Conservation (phyloP, 129 eudicot genomes). For the Pulicaria dysenterica region DNA sequence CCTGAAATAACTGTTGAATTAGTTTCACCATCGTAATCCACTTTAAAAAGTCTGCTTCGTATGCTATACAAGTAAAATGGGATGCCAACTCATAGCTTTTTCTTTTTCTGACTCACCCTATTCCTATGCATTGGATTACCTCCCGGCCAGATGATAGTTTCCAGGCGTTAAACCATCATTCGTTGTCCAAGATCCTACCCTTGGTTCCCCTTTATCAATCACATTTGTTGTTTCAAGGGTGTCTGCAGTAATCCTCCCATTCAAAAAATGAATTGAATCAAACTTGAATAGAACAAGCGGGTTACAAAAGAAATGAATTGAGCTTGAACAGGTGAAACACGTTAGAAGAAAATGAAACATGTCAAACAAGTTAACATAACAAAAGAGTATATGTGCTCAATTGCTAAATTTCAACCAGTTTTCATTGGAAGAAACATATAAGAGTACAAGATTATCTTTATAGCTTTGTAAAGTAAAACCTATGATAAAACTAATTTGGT, state of each 20-base stretch:
- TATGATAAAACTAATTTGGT: too few relatives aligned
- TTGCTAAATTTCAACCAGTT: too few relatives aligned
- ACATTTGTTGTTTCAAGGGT: conserved; percentile 39
- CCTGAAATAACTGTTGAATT: neutral
- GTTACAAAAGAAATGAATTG: too few relatives aligned
- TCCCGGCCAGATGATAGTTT: conserved; percentile 50
- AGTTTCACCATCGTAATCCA: conserved; percentile 19
- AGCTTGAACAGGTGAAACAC: too few relatives aligned
- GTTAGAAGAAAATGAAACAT: too few relatives aligned
- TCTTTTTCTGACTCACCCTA: conserved; percentile 21
- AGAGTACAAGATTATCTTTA: too few relatives aligned
- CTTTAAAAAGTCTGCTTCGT: conserved; percentile 20
- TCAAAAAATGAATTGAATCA: conserved; percentile 19
- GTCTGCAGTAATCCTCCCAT: conserved; percentile 21
- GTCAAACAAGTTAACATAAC: too few relatives aligned
- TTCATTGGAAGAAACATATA: too few relatives aligned
- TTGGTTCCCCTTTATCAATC: conserved; percentile 25
- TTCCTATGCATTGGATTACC: conserved; percentile 37
- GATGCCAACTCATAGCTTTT: conserved; percentile 46
- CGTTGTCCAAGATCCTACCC: conserved; percentile 57
- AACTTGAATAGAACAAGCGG: too few relatives aligned
- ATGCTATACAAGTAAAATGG: conserved; percentile 1
- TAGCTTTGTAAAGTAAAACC: too few relatives aligned
- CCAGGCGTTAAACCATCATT: conserved; percentile 24
- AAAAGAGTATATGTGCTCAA: too few relatives aligned